Evolutionary conservation across 2,329 filamentous ascomycete species (phyloP).

Genomic region (Hawksworthiomyces lignivorus): DNA sequence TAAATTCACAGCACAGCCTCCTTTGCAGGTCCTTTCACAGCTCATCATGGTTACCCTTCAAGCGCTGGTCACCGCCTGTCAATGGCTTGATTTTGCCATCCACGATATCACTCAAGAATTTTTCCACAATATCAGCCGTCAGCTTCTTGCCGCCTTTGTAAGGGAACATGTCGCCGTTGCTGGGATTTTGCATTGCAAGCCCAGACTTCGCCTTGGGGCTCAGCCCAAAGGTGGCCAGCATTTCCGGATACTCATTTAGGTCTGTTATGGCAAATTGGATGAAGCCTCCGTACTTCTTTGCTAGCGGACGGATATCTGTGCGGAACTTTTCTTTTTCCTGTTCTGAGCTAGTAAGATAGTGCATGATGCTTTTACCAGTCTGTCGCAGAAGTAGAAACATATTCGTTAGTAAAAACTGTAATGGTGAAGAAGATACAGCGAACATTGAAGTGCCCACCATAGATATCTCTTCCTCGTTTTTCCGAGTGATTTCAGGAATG

Average conservation of each 20-base stretch:
- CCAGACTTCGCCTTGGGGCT: constrained; percentile 21
- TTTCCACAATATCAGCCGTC: constrained; percentile 28
- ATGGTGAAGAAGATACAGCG: neutral
- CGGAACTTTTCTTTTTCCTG: constrained; percentile 28
- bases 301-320: constrained; percentile 29
- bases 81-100: constrained; percentile 33
- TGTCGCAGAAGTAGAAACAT: constrained; percentile 7
- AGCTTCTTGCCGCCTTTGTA: constrained; percentile 23
- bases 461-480: constrained; percentile 34
- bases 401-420: neutral
- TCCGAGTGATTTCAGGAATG: constrained; percentile 35
- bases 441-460: constrained; percentile 25
- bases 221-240: constrained; percentile 32
- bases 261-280: constrained; percentile 41
- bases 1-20: too few relatives aligned
- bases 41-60: constrained; percentile 4
- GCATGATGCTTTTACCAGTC: constrained; percentile 21
- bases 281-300: constrained; percentile 37
- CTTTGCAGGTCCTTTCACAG: too few relatives aligned
- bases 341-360: constrained; percentile 24
- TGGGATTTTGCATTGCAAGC: constrained; percentile 36
- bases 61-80: constrained; percentile 9
- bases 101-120: constrained; percentile 36
- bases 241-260: constrained; percentile 35
- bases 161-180: constrained; percentile 35